A percentile compares a stretch with the other conserved stretches of the same genome.
These are phyloP conservation scores for Globisporangium recalcitrans DNA, from an alignment of 352 stramenopile species.

Conservation along the genomic window DNA sequence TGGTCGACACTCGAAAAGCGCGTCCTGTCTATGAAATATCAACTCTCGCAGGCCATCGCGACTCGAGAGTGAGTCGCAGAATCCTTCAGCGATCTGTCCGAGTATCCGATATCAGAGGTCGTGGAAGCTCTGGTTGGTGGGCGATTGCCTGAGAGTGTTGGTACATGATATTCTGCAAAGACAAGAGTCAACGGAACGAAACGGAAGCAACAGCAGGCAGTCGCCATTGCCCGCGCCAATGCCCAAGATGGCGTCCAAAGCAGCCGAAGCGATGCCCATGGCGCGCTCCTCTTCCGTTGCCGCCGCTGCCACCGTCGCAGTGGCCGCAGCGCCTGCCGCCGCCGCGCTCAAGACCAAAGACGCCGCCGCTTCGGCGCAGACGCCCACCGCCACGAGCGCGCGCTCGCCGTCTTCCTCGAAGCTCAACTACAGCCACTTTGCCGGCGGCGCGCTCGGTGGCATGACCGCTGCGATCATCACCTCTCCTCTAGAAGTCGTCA, in stretches of 20 bases:
- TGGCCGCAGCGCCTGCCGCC: conserved; percentile 2
- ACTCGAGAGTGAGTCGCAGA: neutral
- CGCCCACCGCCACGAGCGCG: conserved; percentile 10
- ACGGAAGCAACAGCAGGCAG: neutral
- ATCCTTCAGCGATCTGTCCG: neutral
- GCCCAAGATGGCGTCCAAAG: conserved; percentile 10
- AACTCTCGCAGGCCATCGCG: neutral
- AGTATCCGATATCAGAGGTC: neutral
- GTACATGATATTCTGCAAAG: conserved; percentile 14
- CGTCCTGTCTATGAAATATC: neutral
- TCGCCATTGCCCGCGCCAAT: neutral
- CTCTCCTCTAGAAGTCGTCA: conserved; percentile 80
- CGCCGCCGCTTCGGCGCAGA: neutral
- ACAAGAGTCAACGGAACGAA: conserved; percentile 7
- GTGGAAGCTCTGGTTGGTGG: conserved; percentile 1
- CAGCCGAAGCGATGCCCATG: conserved; percentile 12
- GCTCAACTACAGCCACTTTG: conserved; percentile 56
- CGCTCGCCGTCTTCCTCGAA: conserved; percentile 5
- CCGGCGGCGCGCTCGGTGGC: conserved; percentile 68
- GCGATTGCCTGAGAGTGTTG: conserved; percentile 6
- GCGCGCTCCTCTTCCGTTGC: conserved; percentile 13
- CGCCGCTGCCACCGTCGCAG: neutral
- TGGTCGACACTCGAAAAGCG: neutral
- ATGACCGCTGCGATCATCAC: conserved; percentile 82
- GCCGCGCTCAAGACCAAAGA: conserved; percentile 12